Base-by-base conservation (phyloP, 805 yeast species). In the Candida arabinofermentans region DNA sequence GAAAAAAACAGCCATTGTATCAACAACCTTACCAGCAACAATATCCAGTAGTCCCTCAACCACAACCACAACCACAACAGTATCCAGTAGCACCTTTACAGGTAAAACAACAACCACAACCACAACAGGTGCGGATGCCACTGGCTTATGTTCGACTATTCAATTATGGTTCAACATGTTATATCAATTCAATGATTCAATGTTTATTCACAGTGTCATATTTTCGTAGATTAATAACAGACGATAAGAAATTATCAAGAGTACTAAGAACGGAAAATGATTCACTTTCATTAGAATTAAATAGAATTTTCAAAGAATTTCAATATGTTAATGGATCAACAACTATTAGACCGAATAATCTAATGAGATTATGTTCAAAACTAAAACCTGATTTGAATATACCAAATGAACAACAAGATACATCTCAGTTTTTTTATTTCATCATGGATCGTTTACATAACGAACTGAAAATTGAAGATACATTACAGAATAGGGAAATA, bases 361-460 rank as follows among this genome's bases (percentile, higher is more conserved):
- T 85, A 52, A 48, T 64, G 19, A 48, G 53, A 14, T 39, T 58
- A 2, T 66, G 84, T 32, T 70, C 79, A 35, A 59, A 67, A 2
- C 54, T 83, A 18, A 77, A 83, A 48, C 89, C 89, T 0, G 86
- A 81, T 51, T 71, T 83, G 41, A 66, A 69, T 48, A 82, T 85
- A 10, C 91, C 91, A 0, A 61, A 72, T 49, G 87, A 83, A 52
- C 95, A 86, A 53, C 93, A 86, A 55, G 95, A 86, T 58, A 81
- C 90, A 1, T 88, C 85, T 41, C 93, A 86, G 51, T 83, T 83
- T 53, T 61, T 86, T 34, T 69, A 83, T 57, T 77, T 84, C 45
- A 49, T 84, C 9, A 62, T 85, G 48, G 90, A 82, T 54, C 70
- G 79, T 47, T 58, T 86, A 10, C 91, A 86, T 57, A 80, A 79